Percentiles rank a stretch among this genome's conserved stretches.
Evolutionary conservation across 1,284 basidiomycete genomes (phyloP).

Genomic region (Anthracocystis panici-leucophaei): DNA sequence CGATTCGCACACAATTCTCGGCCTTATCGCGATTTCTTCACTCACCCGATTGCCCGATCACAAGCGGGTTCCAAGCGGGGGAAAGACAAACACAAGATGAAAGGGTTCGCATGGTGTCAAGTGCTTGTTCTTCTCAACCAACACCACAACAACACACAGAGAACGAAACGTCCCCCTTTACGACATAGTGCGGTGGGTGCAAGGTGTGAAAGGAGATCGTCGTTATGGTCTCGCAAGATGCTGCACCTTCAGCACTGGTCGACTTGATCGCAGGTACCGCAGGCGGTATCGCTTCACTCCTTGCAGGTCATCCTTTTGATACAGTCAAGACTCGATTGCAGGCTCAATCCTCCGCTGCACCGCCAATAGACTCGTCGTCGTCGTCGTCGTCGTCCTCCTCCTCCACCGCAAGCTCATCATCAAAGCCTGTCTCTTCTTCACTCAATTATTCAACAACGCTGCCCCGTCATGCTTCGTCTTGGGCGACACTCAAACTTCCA

Average conservation of each 20-base stretch:
- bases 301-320: slow-evolving; percentile 65
- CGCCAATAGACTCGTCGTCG: slow-evolving; percentile 17
- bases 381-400: too few species aligned
- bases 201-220: too few species aligned
- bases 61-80: too few species aligned
- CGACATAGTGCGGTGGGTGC: too few species aligned
- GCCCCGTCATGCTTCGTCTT: not conserved
- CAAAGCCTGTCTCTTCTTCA: slow-evolving; percentile 1
- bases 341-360: slow-evolving; percentile 22
- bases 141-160: not conserved
- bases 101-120: too few species aligned
- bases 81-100: too few species aligned
- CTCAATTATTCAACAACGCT: slow-evolving; percentile 7
- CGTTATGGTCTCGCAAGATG: not conserved
- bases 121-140: not conserved
- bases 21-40: not conserved
- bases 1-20: slow-evolving; percentile 15
- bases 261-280: slow-evolving; percentile 66
- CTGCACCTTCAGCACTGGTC: slow-evolving; percentile 54
- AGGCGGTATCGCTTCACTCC: slow-evolving; percentile 56
- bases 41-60: not conserved
- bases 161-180: too few species aligned
- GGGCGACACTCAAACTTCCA: slow-evolving; percentile 21
- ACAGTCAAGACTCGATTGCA: slow-evolving; percentile 67
- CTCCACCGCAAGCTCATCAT: not conserved